Base-by-base conservation (phyloP, 192 early-diverging fungal genomes). In the Chytriomyces hyalinus region DNA sequence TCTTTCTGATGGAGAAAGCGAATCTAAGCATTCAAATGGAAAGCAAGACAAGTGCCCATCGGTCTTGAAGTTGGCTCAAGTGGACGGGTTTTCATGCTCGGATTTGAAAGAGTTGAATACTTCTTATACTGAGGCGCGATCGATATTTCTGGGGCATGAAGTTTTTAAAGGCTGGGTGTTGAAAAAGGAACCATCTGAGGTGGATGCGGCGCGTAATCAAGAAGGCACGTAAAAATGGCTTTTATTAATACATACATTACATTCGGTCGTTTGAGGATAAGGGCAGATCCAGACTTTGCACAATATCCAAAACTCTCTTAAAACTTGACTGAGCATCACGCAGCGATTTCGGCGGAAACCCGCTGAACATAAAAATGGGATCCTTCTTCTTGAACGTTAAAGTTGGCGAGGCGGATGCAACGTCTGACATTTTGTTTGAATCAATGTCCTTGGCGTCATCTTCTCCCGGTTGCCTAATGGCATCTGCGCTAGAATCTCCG, bases 131-230 rank as follows among this genome's bases (percentile, higher is more conserved):
- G 47, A 61, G 20, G 77, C 70, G 5, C 43, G 61, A 44, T 51
- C 26, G 15, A 20, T 49, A 9, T 65, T 78, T n/a, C 53, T 78
- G 20, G 46, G 43, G 6, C 70, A 72, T n/a, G 51, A 63, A 48
- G 0, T 6, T 9, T 78, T 78, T 53, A 45, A 61, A 43, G 77
- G 77, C 53, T 78, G 77, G 77, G 77, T 78, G 15, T 17, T 78
- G 36, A 78, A 71, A 36, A n/a, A 71, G 36, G 36, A 36, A 36
- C 36, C 36, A 36, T 36, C 36, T 36, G 36, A 36, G 36, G 36
- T 36, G 36, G 36, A 36, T 36, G 36, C 36, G 36, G 36, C 36
- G 36, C 36, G 36, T 36, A 36, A 3, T 2, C 28, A 36, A 36
- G 28, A 36, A 36, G 1, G 36, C 36, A 36, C 36, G 36, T 36